These are phyloP conservation scores for Aegilops bicornis DNA, from an alignment of 176 grass and related monocot genomes.

Conservation along the genomic window DNA sequence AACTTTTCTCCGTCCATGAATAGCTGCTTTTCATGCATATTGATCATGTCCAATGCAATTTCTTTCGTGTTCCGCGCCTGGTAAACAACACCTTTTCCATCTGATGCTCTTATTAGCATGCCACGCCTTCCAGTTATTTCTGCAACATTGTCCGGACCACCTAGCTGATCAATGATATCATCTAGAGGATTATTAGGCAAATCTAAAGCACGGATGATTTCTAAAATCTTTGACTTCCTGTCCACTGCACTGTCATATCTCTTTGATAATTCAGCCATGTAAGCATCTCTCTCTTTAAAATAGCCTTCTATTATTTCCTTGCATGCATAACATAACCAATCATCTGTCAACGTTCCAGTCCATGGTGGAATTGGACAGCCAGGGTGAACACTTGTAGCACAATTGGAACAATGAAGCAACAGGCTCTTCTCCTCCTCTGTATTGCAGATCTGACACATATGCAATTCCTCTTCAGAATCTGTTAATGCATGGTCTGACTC, in stretches of 20 bases:
- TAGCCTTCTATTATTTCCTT: conserved; percentile 76
- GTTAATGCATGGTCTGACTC: conserved; percentile 76
- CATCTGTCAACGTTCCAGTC: conserved; percentile 67
- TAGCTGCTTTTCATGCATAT: conserved; percentile 91
- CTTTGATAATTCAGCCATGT: conserved; percentile 75
- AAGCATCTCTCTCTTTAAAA: conserved; percentile 78
- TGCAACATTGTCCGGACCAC: conserved; percentile 91
- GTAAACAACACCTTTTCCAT: conserved; percentile 88
- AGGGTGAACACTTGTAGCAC: conserved; percentile 74
- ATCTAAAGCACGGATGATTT: conserved; percentile 89
- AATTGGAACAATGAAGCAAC: conserved; percentile 82
- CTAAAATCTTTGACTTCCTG: conserved; percentile 79
- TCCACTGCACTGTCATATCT: conserved; percentile 83
- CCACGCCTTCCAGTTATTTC: conserved; percentile 92
- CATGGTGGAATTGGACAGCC: conserved; percentile 79
- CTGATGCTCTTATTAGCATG: conserved; percentile 79
- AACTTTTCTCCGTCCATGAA: conserved; percentile 91
- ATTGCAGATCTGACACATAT: conserved; percentile 88
- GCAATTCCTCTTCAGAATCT: conserved; percentile 84
- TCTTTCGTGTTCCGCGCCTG: conserved; percentile 81
- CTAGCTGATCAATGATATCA: conserved; percentile 97
- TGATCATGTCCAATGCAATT: conserved; percentile 92
- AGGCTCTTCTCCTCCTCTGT: conserved; percentile 78
- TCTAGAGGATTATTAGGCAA: conserved; percentile 96
- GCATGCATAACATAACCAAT: conserved; percentile 92